phyloP scores from a whole-genome alignment of 352 stramenopile species.

The Nothophytophthora sp. region DNA sequence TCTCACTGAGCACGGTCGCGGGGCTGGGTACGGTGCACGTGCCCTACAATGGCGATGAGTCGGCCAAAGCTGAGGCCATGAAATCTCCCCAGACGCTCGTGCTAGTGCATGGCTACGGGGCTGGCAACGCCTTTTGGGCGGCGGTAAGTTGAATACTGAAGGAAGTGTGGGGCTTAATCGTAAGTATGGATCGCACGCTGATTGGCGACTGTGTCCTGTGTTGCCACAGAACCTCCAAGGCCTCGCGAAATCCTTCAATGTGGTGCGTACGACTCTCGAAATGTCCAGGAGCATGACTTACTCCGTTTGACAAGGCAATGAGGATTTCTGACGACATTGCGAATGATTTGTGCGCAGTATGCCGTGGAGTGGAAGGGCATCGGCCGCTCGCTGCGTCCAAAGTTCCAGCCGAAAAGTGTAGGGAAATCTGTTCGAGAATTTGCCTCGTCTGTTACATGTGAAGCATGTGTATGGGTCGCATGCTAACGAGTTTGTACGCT shows the following conservation, averaged over 20 bases:
- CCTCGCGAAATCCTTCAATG: slow-evolving; percentile 61
- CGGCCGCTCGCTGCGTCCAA: slow-evolving; percentile 52
- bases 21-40: slow-evolving; percentile 70
- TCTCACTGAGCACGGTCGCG: slow-evolving; percentile 41
- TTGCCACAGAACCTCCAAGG: slow-evolving; percentile 48
- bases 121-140: slow-evolving; percentile 72
- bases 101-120: slow-evolving; percentile 69
- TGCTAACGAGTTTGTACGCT: neutral
- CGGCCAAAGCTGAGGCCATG: neutral
- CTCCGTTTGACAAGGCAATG: slow-evolving; percentile 1
- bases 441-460: neutral
- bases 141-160: slow-evolving; percentile 26
- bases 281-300: neutral
- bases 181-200: neutral
- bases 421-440: neutral
- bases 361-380: slow-evolving; percentile 77
- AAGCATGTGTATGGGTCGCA: neutral
- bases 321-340: no score
- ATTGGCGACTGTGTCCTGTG: neutral
- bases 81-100: slow-evolving; percentile 46
- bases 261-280: slow-evolving; percentile 29
- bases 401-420: slow-evolving; percentile 53
- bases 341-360: slow-evolving; percentile 44
- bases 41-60: slow-evolving; percentile 46
- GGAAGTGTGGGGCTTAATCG: neutral